A percentile compares a stretch with the other conserved stretches of the same genome.
Evolutionary conservation across 345 rosid species (phyloP).

Genomic region (Anacardium occidentale): DNA sequence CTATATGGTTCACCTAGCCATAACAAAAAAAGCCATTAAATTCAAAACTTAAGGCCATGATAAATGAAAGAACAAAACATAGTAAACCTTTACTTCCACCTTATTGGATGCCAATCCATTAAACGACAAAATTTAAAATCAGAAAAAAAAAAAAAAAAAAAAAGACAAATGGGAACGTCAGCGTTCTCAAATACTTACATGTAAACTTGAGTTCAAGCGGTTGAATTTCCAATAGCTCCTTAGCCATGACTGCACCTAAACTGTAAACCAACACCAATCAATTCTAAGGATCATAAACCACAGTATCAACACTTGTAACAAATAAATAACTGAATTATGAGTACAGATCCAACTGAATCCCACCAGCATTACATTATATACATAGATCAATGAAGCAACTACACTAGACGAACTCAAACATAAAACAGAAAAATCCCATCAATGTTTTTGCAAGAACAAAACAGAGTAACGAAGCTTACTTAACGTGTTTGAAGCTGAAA

Average conservation of each 20-base stretch:
- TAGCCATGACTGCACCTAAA: constrained; percentile 29
- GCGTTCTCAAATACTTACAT: constrained; percentile 26
- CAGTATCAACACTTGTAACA: neutral
- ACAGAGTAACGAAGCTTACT: neutral
- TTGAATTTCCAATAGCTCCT: constrained; percentile 47
- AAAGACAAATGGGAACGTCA: neutral
- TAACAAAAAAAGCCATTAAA: neutral
- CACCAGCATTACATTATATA: neutral
- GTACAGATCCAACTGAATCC: neutral
- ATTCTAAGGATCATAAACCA: no score
- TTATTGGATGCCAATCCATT: neutral
- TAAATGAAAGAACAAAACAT: neutral
- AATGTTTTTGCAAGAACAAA: neutral
- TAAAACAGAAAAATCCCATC: neutral
- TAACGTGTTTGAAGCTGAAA: neutral
- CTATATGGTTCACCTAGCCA: neutral
- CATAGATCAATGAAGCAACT: neutral
- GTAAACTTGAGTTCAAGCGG: constrained; percentile 45
- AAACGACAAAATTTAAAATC: neutral
- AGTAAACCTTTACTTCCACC: neutral
- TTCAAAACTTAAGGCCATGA: neutral
- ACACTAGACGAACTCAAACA: neutral
- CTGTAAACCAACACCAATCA: neutral
- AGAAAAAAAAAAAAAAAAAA: neutral
- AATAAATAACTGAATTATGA: neutral